Conservation (phyloP, 2,329 filamentous ascomycete genomes). For the Penicillium psychrosexuale region DNA sequence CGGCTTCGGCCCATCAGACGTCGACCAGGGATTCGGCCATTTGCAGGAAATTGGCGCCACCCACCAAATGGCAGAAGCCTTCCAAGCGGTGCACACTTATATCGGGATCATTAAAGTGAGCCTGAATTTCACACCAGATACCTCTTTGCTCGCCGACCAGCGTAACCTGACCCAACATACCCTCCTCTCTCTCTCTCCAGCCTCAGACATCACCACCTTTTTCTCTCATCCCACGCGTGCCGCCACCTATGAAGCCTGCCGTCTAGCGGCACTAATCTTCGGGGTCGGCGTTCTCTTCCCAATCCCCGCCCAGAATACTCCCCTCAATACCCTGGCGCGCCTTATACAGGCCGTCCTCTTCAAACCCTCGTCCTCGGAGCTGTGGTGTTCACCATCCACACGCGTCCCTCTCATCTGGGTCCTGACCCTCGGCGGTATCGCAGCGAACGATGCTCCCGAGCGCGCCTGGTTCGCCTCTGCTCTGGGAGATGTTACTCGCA, state of each 20-base stretch:
- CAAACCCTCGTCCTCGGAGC: slow-evolving; percentile 15
- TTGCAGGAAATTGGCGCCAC: slow-evolving; percentile 28
- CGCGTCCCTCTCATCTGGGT: slow-evolving; percentile 36
- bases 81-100: slow-evolving; percentile 34
- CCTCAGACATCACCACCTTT: slow-evolving; percentile 17
- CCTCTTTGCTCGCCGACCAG: slow-evolving; percentile 33
- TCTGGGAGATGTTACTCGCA: slow-evolving; percentile 22
- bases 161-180: slow-evolving; percentile 41
- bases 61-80: slow-evolving; percentile 28
- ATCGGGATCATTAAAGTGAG: slow-evolving; percentile 28
- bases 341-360: slow-evolving; percentile 28
- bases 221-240: slow-evolving; percentile 22
- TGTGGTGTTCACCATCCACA: slow-evolving; percentile 29
- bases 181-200: slow-evolving; percentile 32
- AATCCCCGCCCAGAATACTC: slow-evolving; percentile 38
- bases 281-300: slow-evolving; percentile 41
- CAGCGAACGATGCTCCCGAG: slow-evolving; percentile 30
- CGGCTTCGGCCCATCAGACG: slow-evolving; percentile 24
- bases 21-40: slow-evolving; percentile 26
- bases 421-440: slow-evolving; percentile 39
- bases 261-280: slow-evolving; percentile 37
- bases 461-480: slow-evolving; percentile 35
- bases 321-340: slow-evolving; percentile 30
- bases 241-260: slow-evolving; percentile 35
- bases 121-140: slow-evolving; percentile 19